Evolutionary conservation across 2,329 filamentous ascomycete genomes (phyloP).

Genomic region (Fusarium musae): DNA sequence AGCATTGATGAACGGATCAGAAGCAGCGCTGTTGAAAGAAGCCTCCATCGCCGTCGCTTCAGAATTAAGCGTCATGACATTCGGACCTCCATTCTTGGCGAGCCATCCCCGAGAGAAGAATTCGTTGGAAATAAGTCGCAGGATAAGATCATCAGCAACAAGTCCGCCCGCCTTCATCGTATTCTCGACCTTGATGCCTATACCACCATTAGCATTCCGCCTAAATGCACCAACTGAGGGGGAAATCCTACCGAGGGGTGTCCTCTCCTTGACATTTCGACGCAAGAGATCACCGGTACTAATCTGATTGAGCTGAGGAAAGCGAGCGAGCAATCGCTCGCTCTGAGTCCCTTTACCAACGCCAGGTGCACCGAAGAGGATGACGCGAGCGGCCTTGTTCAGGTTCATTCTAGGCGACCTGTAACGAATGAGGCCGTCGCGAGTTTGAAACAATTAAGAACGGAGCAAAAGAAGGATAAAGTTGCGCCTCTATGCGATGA

Average conservation of each 20-base stretch:
- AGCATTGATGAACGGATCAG: slow-evolving; percentile 56
- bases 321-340: slow-evolving; percentile 85
- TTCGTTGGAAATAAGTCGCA: slow-evolving; percentile 92
- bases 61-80: slow-evolving; percentile 64
- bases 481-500: background rate
- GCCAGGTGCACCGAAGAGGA: slow-evolving; percentile 94
- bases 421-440: slow-evolving; percentile 35
- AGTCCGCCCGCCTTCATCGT: slow-evolving; percentile 89
- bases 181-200: slow-evolving; percentile 89
- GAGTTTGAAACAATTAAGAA: background rate
- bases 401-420: slow-evolving; percentile 67
- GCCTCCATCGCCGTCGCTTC: slow-evolving; percentile 53
- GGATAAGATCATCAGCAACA: slow-evolving; percentile 91
- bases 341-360: slow-evolving; percentile 98
- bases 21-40: slow-evolving; percentile 47
- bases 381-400: slow-evolving; percentile 86
- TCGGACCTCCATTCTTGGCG: slow-evolving; percentile 56
- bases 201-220: slow-evolving; percentile 4
- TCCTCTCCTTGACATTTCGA: slow-evolving; percentile 90
- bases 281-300: slow-evolving; percentile 93
- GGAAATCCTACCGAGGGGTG: slow-evolving; percentile 78
- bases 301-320: slow-evolving; percentile 89
- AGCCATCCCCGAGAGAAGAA: slow-evolving; percentile 89
- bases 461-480: background rate
- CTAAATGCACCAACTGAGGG: background rate